These are phyloP conservation scores for Nowakowskiella sp. DNA, from an alignment of 192 early-diverging fungal genomes.

Conservation along the genomic window DNA sequence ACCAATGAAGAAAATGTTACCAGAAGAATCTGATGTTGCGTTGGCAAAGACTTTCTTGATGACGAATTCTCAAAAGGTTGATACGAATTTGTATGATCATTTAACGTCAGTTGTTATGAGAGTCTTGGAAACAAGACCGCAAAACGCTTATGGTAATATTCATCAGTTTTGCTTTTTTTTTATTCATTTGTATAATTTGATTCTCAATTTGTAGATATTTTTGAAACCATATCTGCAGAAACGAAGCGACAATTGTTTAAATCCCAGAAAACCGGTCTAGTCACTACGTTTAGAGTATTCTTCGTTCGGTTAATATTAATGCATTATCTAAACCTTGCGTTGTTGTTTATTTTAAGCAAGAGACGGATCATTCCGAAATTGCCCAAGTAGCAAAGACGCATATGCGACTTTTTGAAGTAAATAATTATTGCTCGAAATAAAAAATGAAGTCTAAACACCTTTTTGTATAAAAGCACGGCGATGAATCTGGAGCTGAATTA, in stretches of 20 bases:
- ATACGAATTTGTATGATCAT: constrained; percentile 43
- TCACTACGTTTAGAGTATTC: constrained; percentile 22
- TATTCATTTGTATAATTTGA: not conserved
- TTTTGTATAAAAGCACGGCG: constrained; percentile 16
- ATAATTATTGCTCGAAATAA: not conserved
- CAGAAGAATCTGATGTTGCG: constrained; percentile 39
- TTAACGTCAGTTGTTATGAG: constrained; percentile 37
- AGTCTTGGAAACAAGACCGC: constrained; percentile 34
- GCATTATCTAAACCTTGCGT: not conserved
- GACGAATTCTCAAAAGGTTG: constrained; percentile 29
- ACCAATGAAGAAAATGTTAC: constrained; percentile 18
- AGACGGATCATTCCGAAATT: not conserved
- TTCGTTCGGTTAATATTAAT: not conserved
- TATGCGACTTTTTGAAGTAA: constrained; percentile 35
- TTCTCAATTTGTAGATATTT: constrained; percentile 22
- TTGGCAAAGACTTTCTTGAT: constrained; percentile 39
- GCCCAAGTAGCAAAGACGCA: constrained; percentile 22
- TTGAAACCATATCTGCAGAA: constrained; percentile 35
- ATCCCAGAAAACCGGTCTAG: constrained; percentile 18
- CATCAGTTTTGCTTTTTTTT: not conserved
- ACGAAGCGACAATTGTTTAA: constrained; percentile 32
- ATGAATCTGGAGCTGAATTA: constrained; percentile 26
- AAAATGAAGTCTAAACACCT: not conserved
- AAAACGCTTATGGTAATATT: constrained; percentile 37
- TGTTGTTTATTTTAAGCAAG: too few species aligned